Evolutionary conservation across 164 flowering plant genomes (phyloP).

Genomic region (Liquidambar formosana): DNA sequence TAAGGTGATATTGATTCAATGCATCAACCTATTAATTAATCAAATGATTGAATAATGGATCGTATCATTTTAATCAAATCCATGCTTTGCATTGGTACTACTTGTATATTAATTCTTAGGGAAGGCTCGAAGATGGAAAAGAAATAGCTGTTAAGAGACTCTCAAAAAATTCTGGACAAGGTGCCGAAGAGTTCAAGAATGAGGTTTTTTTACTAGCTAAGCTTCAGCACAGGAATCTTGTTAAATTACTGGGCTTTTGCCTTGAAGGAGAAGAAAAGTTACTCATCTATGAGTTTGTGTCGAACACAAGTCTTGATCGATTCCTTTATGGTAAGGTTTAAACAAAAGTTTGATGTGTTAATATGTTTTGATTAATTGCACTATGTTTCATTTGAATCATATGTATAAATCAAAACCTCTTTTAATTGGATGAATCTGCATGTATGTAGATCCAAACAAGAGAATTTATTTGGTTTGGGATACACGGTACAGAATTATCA

Average conservation of each 20-base stretch:
- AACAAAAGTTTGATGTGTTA: too few species aligned
- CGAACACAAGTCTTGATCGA: conserved; percentile 44
- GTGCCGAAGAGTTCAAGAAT: conserved; percentile 33
- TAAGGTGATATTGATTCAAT: too few species aligned
- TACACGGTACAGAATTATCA: conserved; percentile 44
- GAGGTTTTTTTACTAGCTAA: conserved; percentile 30
- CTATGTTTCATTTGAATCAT: background rate
- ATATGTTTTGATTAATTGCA: too few species aligned
- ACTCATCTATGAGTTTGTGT: conserved; percentile 41
- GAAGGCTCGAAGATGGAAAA: too few species aligned
- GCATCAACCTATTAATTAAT: too few species aligned
- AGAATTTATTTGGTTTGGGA: conserved; percentile 38
- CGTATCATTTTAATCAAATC: too few species aligned
- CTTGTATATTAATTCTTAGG: too few species aligned
- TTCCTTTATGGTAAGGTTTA: conserved; percentile 36
- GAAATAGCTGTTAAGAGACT: conserved; percentile 42
- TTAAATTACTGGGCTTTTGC: too few species aligned
- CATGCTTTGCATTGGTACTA: too few species aligned
- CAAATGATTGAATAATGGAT: too few species aligned
- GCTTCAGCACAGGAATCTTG: conserved; percentile 38
- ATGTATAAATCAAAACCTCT: too few species aligned
- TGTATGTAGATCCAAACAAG: conserved; percentile 33
- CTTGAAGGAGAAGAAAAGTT: conserved; percentile 34
- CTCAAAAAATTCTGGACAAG: conserved; percentile 34
- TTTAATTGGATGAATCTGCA: background rate